These are phyloP conservation scores for Basipetospora chlamydospora DNA, from an alignment of 2,329 filamentous ascomycete genomes.

Conservation along the genomic window DNA sequence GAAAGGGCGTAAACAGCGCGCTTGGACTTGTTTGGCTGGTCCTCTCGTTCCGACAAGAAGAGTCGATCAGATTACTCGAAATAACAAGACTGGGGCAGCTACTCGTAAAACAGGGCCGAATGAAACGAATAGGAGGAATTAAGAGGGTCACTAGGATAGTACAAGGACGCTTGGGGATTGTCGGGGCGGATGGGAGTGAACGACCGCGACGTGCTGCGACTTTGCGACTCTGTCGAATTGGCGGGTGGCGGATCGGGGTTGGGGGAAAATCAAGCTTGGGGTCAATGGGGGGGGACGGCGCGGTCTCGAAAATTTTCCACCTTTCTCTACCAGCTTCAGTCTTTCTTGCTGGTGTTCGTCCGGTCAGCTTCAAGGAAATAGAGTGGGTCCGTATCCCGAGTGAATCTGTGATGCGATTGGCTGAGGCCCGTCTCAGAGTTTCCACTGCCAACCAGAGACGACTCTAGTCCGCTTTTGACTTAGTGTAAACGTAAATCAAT, in stretches of 20 bases:
- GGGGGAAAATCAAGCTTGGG: conserved; percentile 2
- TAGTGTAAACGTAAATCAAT: background rate
- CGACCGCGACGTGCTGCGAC: conserved; percentile 6
- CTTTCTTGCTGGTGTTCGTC: background rate
- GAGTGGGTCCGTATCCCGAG: background rate
- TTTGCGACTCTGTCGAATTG: conserved; percentile 5
- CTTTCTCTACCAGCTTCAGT: conserved; percentile 1
- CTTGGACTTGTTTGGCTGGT: too few relatives aligned
- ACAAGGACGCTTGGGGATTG: conserved; percentile 4
- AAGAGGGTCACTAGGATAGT: conserved; percentile 2
- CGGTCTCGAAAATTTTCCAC: conserved; percentile 6
- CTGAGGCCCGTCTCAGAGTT: background rate
- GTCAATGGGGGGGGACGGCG: background rate
- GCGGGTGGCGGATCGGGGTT: conserved; percentile 6
- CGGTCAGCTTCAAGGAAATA: background rate
- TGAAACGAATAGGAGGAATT: background rate
- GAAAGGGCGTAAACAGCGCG: conserved; percentile 4
- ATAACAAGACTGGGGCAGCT: background rate
- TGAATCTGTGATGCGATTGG: background rate
- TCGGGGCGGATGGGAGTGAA: conserved; percentile 2
- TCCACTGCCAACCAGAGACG: background rate
- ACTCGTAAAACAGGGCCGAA: background rate
- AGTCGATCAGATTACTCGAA: background rate
- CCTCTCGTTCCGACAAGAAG: background rate
- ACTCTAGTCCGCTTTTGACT: conserved; percentile 1